Conservation (phyloP, 1,284 basidiomycete genomes). For the Puccinia horiana region DNA sequence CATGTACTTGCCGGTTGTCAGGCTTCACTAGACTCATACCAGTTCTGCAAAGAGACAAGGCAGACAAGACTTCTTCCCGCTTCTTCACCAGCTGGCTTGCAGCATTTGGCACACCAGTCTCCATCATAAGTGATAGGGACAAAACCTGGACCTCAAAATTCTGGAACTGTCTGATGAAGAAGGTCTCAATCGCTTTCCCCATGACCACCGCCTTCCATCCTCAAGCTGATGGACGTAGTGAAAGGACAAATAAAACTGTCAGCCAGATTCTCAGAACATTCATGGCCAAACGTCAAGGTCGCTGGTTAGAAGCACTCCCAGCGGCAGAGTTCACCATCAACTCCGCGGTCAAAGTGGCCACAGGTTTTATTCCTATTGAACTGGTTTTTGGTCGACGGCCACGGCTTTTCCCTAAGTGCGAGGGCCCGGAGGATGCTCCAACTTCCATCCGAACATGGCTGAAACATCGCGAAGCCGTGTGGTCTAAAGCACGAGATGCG, state of each 20-base stretch:
- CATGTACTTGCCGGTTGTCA: background rate
- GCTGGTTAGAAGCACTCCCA: slow-evolving; percentile 50
- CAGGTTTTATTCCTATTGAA: slow-evolving; percentile 50
- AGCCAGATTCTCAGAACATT: slow-evolving; percentile 52
- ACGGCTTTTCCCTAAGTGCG: slow-evolving; percentile 49
- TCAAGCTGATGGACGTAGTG: slow-evolving; percentile 51
- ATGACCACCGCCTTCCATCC: slow-evolving; percentile 52
- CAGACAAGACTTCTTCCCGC: background rate
- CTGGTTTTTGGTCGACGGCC: slow-evolving; percentile 50
- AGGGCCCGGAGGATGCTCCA: background rate
- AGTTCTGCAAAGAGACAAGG: background rate
- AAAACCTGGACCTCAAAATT: slow-evolving; percentile 55
- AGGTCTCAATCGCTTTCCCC: too few relatives aligned
- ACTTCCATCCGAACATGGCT: background rate
- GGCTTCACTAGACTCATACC: background rate
- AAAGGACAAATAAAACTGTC: slow-evolving; percentile 56
- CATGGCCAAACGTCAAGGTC: slow-evolving; percentile 53
- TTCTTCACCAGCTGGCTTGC: background rate
- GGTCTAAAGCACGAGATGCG: background rate
- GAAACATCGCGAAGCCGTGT: background rate
- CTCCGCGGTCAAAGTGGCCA: slow-evolving; percentile 49
- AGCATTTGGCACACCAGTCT: slow-evolving; percentile 50
- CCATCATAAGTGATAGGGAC: slow-evolving; percentile 54
- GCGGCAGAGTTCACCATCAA: slow-evolving; percentile 50
- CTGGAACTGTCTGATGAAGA: slow-evolving; percentile 52